These are phyloP conservation scores for Vitis hybrid DNA, from an alignment of 177 flowering plant species.

Conservation along the genomic window DNA sequence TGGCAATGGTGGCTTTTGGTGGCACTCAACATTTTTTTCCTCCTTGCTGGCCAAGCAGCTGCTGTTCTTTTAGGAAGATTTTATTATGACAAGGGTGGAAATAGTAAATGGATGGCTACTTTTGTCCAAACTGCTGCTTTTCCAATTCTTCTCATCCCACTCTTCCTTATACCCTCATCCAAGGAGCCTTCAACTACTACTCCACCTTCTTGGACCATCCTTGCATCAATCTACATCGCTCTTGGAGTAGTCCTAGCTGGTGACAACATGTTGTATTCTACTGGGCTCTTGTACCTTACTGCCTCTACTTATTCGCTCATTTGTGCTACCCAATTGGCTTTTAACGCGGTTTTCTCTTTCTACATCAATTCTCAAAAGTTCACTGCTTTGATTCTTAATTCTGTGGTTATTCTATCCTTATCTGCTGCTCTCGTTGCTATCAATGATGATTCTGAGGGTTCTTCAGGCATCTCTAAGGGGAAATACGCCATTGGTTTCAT, in stretches of 20 bases:
- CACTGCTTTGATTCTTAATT: slow-evolving; percentile 52
- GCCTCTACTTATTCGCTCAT: slow-evolving; percentile 73
- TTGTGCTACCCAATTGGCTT: slow-evolving; percentile 67
- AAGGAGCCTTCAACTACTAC: slow-evolving; percentile 16
- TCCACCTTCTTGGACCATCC: slow-evolving; percentile 25
- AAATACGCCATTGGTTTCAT: slow-evolving; percentile 48
- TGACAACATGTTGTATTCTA: slow-evolving; percentile 64
- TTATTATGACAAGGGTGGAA: slow-evolving; percentile 77
- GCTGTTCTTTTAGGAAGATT: slow-evolving; percentile 67
- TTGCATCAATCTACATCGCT: slow-evolving; percentile 36
- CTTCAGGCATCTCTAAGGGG: slow-evolving; percentile 41
- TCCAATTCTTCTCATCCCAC: slow-evolving; percentile 54
- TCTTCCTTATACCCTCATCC: slow-evolving; percentile 34
- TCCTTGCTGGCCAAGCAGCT: slow-evolving; percentile 41
- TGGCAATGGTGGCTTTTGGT: slow-evolving; percentile 77
- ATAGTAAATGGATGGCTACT: slow-evolving; percentile 67
- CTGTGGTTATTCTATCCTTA: slow-evolving; percentile 56
- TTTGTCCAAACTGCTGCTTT: slow-evolving; percentile 67
- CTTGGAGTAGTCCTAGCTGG: slow-evolving; percentile 59
- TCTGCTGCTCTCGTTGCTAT: slow-evolving; percentile 59
- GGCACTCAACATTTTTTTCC: slow-evolving; percentile 43
- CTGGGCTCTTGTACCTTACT: slow-evolving; percentile 62
- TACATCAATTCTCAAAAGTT: slow-evolving; percentile 65
- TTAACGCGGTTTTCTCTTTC: slow-evolving; percentile 59
- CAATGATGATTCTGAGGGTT: slow-evolving; percentile 40